Conservation (phyloP, 2,329 filamentous ascomycete species). For the Camillea tinctor region DNA sequence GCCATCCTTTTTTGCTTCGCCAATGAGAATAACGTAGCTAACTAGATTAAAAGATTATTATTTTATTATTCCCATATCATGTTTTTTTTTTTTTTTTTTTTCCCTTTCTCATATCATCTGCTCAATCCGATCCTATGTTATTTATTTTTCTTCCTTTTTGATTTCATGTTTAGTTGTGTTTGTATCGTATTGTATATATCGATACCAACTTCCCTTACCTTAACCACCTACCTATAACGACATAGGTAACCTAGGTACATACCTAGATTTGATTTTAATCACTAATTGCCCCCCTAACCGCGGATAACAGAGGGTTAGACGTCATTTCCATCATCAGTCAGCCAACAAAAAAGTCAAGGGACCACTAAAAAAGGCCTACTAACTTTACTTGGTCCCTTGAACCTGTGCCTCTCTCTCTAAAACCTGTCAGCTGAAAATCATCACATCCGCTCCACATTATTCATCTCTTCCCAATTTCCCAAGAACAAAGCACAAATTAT, state of each 20-base stretch:
- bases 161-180: not conserved
- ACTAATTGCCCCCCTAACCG: not conserved
- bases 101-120: not conserved
- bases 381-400: not conserved
- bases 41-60: not conserved
- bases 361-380: not conserved
- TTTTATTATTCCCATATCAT: not conserved
- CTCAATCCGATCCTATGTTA: not conserved
- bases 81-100: not conserved
- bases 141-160: not conserved
- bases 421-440: slow-evolving; percentile 1
- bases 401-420: not conserved
- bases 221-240: not conserved
- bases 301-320: slow-evolving; percentile 6
- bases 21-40: not conserved
- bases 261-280: not conserved
- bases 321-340: slow-evolving; percentile 20
- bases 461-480: not conserved
- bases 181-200: no score
- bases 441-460: slow-evolving; percentile 4
- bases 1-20: slow-evolving; percentile 5
- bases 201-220: no score
- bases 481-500: not conserved
- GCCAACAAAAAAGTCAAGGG: not conserved
- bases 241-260: not conserved